A percentile compares a stretch with the other conserved stretches of the same genome.
phyloP scores from a whole-genome alignment of 495 filamentous ascomycete genomes.

The Podospora bellae-mahoneyi region DNA sequence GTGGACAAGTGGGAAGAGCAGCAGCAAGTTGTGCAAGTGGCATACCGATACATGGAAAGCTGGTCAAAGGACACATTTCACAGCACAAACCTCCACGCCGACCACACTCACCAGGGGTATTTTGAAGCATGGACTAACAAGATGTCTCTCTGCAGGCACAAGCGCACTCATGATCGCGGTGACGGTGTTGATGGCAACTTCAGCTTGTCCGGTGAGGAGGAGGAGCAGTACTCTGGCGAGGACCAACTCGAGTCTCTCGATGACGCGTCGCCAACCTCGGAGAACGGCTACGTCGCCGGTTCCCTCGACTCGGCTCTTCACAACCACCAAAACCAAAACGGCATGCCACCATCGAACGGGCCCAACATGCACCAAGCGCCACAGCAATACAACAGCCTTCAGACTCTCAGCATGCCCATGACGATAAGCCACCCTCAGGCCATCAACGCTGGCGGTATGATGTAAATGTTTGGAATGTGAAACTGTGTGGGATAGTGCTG shows the following conservation, averaged over 20 bases:
- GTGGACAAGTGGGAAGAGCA: conserved; percentile 22
- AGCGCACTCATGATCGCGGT: conserved; percentile 84
- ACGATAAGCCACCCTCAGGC: conserved; percentile 51
- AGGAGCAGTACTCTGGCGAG: conserved; percentile 64
- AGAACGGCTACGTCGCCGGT: conserved; percentile 48
- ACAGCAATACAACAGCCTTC: conserved; percentile 47
- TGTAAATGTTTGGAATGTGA: conserved; percentile 18
- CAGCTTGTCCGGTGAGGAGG: conserved; percentile 67
- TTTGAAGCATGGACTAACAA: conserved; percentile 34
- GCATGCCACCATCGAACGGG: conserved; percentile 31
- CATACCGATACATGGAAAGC: conserved; percentile 26
- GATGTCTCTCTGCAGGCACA: conserved; percentile 60
- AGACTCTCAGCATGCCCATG: conserved; percentile 57
- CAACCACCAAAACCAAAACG: conserved; percentile 29
- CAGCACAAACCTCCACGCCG: conserved; percentile 34
- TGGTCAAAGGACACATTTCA: conserved; percentile 23
- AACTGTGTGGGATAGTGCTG: conserved; percentile 19
- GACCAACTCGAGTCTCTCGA: conserved; percentile 73
- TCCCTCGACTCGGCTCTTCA: conserved; percentile 43
- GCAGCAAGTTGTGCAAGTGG: conserved; percentile 38
- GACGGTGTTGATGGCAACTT: conserved; percentile 68
- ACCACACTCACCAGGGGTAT: conserved; percentile 22
- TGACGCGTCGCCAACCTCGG: conserved; percentile 67
- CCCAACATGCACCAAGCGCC: conserved; percentile 43
- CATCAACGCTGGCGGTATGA: conserved; percentile 44